Base-by-base conservation (phyloP, 1,139 yeast species). In the Zhuliangozyma blackwelliae region DNA sequence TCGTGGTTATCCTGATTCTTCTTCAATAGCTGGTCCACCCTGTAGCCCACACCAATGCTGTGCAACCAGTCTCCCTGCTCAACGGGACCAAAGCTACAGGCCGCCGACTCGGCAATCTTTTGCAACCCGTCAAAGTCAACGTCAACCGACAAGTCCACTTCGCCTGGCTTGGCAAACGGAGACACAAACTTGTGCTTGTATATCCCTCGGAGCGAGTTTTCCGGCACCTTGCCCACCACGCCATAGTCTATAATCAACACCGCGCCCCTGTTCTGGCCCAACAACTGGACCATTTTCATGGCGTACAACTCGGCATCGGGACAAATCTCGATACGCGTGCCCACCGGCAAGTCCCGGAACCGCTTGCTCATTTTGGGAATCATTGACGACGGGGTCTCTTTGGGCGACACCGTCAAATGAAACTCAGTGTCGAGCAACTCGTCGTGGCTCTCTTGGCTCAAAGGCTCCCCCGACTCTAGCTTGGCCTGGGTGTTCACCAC, bases 41-140 rank as follows among this genome's bases (percentile, higher is more conserved):
- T 66, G 43, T 81, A 76, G 0, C 86, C 90, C 29, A 87, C 77
- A 0, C 96, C 96, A 67, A 86, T 63, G 25, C 73, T 71, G 50
- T 84, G 86, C 25, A 87, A 67, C 82, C 89, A 87, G 50, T 82
- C 88, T 2, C 90, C 94, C 54, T 87, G 96, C 35, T 79, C 79
- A 1, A 75, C 73, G 0, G 92, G 86, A 0, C 89, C 92, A 44
- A 55, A 63, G 0, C 69, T 59, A 16, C 49, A 43, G 20, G 51
- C 54, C 9, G 33, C 28, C 8, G 33, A 31, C 5, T 29, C 27
- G 7, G 42, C 25, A 33, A 44, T 43, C 16, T 44, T 50, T 9
- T 56, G 45, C 38, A 83, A 59, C 10, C 81, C 82, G 32, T 67
- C 72, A 50, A 87, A 87, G 55, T 87, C 96, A 10, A 87, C 96